Evolutionary conservation across 495 filamentous ascomycete species (phyloP).

Genomic region (Lasiosphaeria miniovina): DNA sequence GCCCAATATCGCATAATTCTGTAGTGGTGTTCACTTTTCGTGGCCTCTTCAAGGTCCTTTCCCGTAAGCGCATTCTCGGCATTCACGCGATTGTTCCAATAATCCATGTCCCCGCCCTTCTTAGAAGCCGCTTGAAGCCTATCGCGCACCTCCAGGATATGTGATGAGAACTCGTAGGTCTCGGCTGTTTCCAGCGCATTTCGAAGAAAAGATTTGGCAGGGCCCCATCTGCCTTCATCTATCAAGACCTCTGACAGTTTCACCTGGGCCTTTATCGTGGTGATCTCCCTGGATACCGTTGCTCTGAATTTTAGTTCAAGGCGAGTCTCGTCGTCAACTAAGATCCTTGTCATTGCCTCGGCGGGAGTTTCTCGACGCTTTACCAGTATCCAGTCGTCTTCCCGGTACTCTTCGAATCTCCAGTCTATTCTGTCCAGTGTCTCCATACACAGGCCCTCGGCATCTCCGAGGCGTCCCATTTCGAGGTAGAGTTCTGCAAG

Average conservation of each 20-base stretch:
- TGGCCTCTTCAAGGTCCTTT: too few species aligned
- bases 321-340: not conserved
- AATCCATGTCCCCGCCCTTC: too few species aligned
- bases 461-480: conserved; percentile 3
- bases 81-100: too few species aligned
- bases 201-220: not conserved
- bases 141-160: not conserved
- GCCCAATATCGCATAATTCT: too few species aligned
- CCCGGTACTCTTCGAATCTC: not conserved
- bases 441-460: conserved; percentile 3
- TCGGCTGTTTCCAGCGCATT: not conserved
- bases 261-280: not conserved
- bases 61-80: too few species aligned
- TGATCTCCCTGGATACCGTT: not conserved
- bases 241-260: not conserved
- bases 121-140: not conserved
- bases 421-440: not conserved
- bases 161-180: not conserved
- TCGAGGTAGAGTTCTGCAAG: conserved; percentile 14
- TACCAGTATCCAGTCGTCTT: not conserved
- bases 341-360: too few species aligned
- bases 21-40: too few species aligned
- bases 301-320: too few species aligned
- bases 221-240: not conserved
- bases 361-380: not conserved